Conservation (phyloP, 306 rosid species). For the Potentilla sterilis region DNA sequence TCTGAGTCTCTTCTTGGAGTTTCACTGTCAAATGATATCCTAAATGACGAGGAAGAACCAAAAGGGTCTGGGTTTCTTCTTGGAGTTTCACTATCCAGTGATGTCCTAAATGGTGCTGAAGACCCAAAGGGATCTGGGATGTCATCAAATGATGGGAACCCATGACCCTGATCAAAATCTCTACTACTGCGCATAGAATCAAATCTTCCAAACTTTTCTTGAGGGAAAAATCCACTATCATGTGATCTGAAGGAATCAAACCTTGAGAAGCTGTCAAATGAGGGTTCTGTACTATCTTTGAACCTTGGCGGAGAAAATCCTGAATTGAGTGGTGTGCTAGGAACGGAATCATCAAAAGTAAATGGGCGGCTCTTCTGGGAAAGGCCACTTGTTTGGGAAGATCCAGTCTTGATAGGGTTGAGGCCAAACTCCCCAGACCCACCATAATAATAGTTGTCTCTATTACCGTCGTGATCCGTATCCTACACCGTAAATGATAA, state of each 20-base stretch:
- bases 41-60: conserved; percentile 69
- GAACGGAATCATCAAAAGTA: conserved; percentile 89
- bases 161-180: conserved; percentile 67
- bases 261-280: conserved; percentile 77
- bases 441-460: conserved; percentile 65
- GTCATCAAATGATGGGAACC: conserved; percentile 82
- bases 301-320: conserved; percentile 59
- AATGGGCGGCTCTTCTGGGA: conserved; percentile 64
- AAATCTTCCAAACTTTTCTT: conserved; percentile 49
- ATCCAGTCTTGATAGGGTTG: conserved; percentile 72
- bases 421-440: conserved; percentile 77
- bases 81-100: conserved; percentile 73
- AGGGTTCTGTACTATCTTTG: conserved; percentile 58
- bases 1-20: conserved; percentile 66
- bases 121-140: conserved; percentile 83
- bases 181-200: conserved; percentile 71
- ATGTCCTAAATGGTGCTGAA: conserved; percentile 64
- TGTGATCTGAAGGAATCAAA: conserved; percentile 73
- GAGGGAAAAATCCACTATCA: conserved; percentile 57
- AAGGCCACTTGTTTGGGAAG: conserved; percentile 44
- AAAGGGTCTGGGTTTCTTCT: conserved; percentile 69
- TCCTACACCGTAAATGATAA: conserved; percentile 38
- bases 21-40: conserved; percentile 64
- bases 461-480: conserved; percentile 48
- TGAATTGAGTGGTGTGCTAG: conserved; percentile 81